Conservation (phyloP, 371 early-diverging fungal species). For the Encephalitozoon cuniculi region DNA sequence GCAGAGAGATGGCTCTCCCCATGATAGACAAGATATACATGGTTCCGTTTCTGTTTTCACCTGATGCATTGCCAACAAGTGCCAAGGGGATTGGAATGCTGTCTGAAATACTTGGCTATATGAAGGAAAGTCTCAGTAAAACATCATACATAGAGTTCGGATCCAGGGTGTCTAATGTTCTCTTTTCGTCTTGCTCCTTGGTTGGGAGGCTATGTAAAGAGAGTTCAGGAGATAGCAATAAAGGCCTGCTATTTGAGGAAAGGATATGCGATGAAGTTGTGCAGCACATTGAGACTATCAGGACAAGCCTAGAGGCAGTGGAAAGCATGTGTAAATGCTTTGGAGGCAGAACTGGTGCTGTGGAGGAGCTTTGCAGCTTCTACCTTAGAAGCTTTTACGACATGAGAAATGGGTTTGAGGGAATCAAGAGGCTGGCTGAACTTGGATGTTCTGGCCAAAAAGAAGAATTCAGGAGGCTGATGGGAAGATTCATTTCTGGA, state of each 20-base stretch:
- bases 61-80: background rate
- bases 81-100: constrained; percentile 14
- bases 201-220: background rate
- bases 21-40: constrained; percentile 16
- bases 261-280: too few relatives aligned
- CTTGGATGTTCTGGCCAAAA: background rate
- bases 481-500: background rate
- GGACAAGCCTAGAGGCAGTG: background rate
- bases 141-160: background rate
- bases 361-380: background rate
- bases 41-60: constrained; percentile 21
- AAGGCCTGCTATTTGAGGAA: background rate
- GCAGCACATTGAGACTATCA: background rate
- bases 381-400: constrained; percentile 3
- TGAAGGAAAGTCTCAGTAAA: background rate
- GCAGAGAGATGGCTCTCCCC: constrained; percentile 4
- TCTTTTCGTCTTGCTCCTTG: background rate
- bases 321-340: background rate
- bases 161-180: background rate
- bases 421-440: background rate
- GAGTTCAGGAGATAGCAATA: background rate
- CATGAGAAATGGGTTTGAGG: background rate
- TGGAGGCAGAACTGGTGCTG: background rate
- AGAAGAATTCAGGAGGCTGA: background rate
- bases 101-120: background rate